Percentiles rank a stretch among this genome's conserved stretches.
Evolutionary conservation across 2,329 filamentous ascomycete species (phyloP).

Genomic region (Lasiodiplodia theobromae): DNA sequence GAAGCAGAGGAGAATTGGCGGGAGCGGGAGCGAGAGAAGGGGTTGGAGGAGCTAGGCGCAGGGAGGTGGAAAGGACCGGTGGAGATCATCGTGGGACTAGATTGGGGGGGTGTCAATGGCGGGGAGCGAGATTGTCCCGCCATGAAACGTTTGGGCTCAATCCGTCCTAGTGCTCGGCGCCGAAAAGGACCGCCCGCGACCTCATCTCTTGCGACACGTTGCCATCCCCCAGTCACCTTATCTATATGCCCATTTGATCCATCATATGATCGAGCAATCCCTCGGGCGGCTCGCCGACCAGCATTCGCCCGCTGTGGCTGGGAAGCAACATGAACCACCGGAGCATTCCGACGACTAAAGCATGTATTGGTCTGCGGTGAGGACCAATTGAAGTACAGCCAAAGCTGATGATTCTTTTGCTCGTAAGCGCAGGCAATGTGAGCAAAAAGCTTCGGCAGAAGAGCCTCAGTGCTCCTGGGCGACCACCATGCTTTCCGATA

Average conservation of each 20-base stretch:
- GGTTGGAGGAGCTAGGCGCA: constrained; percentile 28
- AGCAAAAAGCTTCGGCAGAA: neutral
- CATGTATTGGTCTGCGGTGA: no score
- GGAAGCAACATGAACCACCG: no score
- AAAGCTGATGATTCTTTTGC: neutral
- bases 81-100: constrained; percentile 41
- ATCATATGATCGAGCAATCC: neutral
- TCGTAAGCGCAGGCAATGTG: neutral
- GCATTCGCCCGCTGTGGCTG: neutral
- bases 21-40: constrained; percentile 24
- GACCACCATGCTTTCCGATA: neutral
- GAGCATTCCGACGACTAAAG: neutral
- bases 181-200: constrained; percentile 15
- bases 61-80: constrained; percentile 34
- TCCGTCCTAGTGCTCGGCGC: constrained; percentile 20
- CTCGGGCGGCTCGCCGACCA: no score
- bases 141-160: constrained; percentile 20
- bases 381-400: neutral
- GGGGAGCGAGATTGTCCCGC: constrained; percentile 26
- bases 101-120: constrained; percentile 28
- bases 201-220: constrained; percentile 1
- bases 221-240: neutral
- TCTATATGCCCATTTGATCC: neutral
- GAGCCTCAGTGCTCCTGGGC: neutral
- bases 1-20: constrained; percentile 40